phyloP scores from a whole-genome alignment of 2,329 filamentous ascomycete genomes.

The Rosellinia necatrix region DNA sequence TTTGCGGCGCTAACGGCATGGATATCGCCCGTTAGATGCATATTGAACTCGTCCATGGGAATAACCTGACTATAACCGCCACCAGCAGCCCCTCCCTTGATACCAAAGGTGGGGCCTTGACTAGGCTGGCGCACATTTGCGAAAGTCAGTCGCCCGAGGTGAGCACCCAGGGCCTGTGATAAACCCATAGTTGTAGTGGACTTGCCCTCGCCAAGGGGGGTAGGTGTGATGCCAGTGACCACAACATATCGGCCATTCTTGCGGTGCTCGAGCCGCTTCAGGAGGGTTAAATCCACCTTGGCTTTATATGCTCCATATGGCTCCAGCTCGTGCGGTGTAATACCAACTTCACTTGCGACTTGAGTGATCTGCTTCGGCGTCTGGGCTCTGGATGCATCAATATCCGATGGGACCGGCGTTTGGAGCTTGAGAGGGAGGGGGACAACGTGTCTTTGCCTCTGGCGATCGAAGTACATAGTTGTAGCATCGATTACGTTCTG shows the following conservation, averaged over 20 bases:
- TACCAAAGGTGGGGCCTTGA: constrained; percentile 96
- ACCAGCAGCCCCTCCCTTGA: constrained; percentile 96
- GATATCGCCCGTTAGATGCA: constrained; percentile 96
- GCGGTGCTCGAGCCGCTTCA: constrained; percentile 85
- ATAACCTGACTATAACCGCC: constrained; percentile 99
- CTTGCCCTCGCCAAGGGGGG: constrained; percentile 95
- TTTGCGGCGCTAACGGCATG: constrained; percentile 97
- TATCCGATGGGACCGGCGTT: constrained; percentile 90
- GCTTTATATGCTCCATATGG: constrained; percentile 95
- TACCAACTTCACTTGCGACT: constrained; percentile 84
- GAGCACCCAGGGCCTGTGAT: constrained; percentile 87
- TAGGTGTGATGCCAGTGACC: constrained; percentile 94
- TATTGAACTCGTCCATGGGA: constrained; percentile 99
- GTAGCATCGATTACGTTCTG: constrained; percentile 93
- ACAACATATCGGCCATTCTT: constrained; percentile 89
- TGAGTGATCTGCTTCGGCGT: constrained; percentile 88
- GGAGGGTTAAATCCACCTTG: constrained; percentile 83
- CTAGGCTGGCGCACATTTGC: constrained; percentile 97
- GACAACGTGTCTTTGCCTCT: constrained; percentile 78
- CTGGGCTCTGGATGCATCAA: constrained; percentile 86
- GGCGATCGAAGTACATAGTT: constrained; percentile 77
- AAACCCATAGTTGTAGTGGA: constrained; percentile 97
- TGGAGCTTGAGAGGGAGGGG: constrained; percentile 83
- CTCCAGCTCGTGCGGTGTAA: constrained; percentile 86
- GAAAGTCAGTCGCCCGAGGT: constrained; percentile 85